These are phyloP conservation scores for Elongisporangium undulatum DNA, from an alignment of 352 stramenopile genomes.

Conservation along the genomic window DNA sequence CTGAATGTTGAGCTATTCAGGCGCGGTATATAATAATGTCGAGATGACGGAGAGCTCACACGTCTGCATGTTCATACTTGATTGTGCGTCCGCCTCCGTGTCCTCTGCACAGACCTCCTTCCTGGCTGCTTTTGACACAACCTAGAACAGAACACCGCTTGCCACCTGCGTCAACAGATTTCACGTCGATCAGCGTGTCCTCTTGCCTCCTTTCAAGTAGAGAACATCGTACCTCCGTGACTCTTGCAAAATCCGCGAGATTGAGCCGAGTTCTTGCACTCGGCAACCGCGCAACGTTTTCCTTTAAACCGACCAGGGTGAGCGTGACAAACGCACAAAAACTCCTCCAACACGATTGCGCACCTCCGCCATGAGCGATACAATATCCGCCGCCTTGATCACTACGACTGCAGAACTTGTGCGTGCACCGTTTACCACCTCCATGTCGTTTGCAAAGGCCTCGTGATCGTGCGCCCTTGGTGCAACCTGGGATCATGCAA, in stretches of 20 bases:
- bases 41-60: not conserved
- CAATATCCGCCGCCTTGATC: slow-evolving; percentile 85
- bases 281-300: slow-evolving; percentile 55
- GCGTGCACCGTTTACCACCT: slow-evolving; percentile 72
- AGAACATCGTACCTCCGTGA: slow-evolving; percentile 56
- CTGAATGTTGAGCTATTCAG: no score
- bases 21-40: not conserved
- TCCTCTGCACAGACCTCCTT: slow-evolving; percentile 57
- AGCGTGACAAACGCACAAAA: slow-evolving; percentile 2
- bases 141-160: slow-evolving; percentile 52
- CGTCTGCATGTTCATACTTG: slow-evolving; percentile 13
- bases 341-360: not conserved
- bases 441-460: slow-evolving; percentile 85
- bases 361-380: slow-evolving; percentile 76
- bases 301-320: slow-evolving; percentile 13
- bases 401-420: slow-evolving; percentile 49
- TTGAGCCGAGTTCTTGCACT: slow-evolving; percentile 79
- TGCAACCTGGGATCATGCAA: slow-evolving; percentile 62
- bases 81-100: slow-evolving; percentile 40
- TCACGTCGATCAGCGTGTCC: not conserved
- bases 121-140: slow-evolving; percentile 71
- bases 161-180: slow-evolving; percentile 27
- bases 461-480: slow-evolving; percentile 71
- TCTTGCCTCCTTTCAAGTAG: not conserved
- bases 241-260: slow-evolving; percentile 83